Evolutionary conservation across 139 green algal genomes (phyloP), one percentile per base, ranked within the genome.

Genomic region (Chlorella sp.): DNA sequence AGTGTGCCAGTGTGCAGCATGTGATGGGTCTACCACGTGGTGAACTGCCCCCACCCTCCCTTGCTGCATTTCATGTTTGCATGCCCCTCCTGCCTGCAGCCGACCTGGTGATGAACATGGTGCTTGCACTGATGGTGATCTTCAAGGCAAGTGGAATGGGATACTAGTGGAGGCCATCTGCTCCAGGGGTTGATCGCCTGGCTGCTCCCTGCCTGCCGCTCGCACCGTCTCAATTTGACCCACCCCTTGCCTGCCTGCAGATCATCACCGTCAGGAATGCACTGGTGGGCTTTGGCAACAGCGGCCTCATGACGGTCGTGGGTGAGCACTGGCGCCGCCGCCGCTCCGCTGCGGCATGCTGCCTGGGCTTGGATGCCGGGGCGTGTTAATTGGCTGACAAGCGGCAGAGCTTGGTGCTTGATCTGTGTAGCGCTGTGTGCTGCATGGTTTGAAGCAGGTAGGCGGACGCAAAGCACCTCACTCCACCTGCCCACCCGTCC

Each of bases 251-350:
- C 16, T n/a, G 78, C 20, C 74, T 89, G 56, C 86, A 89, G 34
- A 80, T 89, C 25, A 69, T 89, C 73, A 71, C 71, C 44, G 73
- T 91, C 32, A 67, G 74, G 5, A 64, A 39, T 26, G 89, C 84
- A 0, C 80, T 93, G 11, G 47, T 26, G 16, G 90, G 90, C 13
- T 93, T 90, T 74, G 71, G 71, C 20, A 92, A 89, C 84, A 72
- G 62, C 25, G 90, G 90, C n/a, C 79, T 93, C 20, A 44, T 91
- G 67, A 93, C 90, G 3, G 90, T 93, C 13, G 88, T 89, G 41
- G 67, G 79, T 84, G 79, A 20, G 79, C 26, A 3, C 30, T 1
- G 17, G 51, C 12, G 25, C 34, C n/a, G n/a, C n/a, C n/a, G n/a
- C 9, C 17, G 23, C 2, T 32, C 11, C 15, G 6, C 21, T 57